phyloP scores from a whole-genome alignment of 768 basidiomycete genomes.

The Lentinula boryana region DNA sequence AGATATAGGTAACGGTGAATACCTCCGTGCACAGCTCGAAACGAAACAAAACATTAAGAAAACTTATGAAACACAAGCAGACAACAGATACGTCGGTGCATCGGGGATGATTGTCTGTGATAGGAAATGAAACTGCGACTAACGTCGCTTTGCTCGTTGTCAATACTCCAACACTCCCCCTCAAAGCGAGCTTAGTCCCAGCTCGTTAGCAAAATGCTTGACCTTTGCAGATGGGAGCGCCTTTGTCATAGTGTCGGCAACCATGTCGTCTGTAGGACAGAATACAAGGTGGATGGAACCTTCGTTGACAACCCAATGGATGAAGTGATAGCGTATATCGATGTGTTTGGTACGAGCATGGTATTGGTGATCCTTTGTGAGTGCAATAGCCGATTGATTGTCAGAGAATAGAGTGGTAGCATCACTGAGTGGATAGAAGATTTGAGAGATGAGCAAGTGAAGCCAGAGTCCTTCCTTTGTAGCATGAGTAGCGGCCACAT shows the following conservation, averaged over 20 bases:
- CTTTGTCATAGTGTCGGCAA: constrained; percentile 24
- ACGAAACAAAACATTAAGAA: too few relatives aligned
- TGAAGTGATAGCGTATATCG: constrained; percentile 25
- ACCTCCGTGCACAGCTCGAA: too few relatives aligned
- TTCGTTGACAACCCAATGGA: constrained; percentile 17
- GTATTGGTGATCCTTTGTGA: constrained; percentile 15
- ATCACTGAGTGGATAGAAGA: constrained; percentile 1
- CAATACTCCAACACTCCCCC: neutral
- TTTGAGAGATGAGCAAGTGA: constrained; percentile 17
- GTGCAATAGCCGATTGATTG: constrained; percentile 20
- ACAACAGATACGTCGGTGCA: too few relatives aligned
- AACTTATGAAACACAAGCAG: too few relatives aligned
- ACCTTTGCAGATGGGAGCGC: constrained; percentile 3
- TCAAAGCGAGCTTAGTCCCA: neutral
- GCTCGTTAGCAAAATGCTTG: neutral
- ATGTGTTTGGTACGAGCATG: constrained; percentile 31
- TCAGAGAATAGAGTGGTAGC: constrained; percentile 16
- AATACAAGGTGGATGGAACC: constrained; percentile 3
- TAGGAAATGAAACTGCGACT: too few relatives aligned
- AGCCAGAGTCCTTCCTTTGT: constrained; percentile 21
- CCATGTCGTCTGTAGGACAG: constrained; percentile 17
- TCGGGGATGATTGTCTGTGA: too few relatives aligned
- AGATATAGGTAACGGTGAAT: too few relatives aligned
- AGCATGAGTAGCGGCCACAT: constrained; percentile 22
- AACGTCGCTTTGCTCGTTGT: too few relatives aligned